Conservation (phyloP, 192 early-diverging fungal species). For the Linnemannia schmuckeri region DNA sequence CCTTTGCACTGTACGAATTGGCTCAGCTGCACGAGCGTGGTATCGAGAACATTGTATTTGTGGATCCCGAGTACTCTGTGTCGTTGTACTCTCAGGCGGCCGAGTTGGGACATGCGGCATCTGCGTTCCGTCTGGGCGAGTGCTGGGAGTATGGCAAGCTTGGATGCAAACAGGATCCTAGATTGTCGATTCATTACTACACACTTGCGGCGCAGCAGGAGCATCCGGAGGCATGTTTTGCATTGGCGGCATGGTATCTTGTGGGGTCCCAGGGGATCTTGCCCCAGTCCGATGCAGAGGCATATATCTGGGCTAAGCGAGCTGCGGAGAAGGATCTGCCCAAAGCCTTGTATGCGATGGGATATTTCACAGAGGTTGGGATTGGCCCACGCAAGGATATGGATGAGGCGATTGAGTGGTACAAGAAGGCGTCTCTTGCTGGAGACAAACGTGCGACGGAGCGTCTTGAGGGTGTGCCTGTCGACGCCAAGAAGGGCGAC, state of each 20-base stretch:
- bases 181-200: constrained; percentile 70
- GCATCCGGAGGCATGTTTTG: constrained; percentile 74
- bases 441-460: constrained; percentile 73
- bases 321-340: constrained; percentile 72
- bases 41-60: constrained; percentile 70
- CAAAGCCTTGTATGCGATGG: constrained; percentile 75
- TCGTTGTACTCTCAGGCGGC: constrained; percentile 74
- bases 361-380: constrained; percentile 76
- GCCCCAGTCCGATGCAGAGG: constrained; percentile 74
- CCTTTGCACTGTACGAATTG: constrained; percentile 71
- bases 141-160: constrained; percentile 76
- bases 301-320: constrained; percentile 72
- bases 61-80: constrained; percentile 73
- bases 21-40: constrained; percentile 68
- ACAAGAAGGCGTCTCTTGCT: constrained; percentile 75
- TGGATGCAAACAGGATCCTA: constrained; percentile 66
- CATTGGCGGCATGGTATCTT: constrained; percentile 75
- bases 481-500: constrained; percentile 52
- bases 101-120: constrained; percentile 74
- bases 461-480: constrained; percentile 64
- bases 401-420: constrained; percentile 71
- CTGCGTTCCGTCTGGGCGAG: constrained; percentile 71
- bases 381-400: constrained; percentile 71
- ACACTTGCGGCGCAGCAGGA: constrained; percentile 75
- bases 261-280: constrained; percentile 68